Evolutionary conservation across 208 protist species (phyloP).

Genomic region (Trypanosoma lewisi): DNA sequence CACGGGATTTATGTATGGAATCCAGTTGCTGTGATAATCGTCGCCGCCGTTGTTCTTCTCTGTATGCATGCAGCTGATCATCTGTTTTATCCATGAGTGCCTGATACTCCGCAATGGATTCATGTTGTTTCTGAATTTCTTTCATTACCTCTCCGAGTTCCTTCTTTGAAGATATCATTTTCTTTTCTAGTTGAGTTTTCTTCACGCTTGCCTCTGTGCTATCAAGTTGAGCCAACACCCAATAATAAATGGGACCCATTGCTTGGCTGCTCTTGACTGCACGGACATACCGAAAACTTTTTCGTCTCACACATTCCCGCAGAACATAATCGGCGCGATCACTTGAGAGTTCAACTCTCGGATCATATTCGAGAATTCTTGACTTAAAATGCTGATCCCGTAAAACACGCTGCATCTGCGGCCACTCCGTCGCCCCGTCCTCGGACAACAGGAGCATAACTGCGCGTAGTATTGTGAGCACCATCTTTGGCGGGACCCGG

Average conservation of each 20-base stretch:
- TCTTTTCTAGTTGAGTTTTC: conserved; percentile 45
- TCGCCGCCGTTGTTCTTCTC: conserved; percentile 29
- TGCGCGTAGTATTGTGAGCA: conserved; percentile 69
- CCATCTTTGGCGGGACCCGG: conserved; percentile 76
- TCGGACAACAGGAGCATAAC: conserved; percentile 87
- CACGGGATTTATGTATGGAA: not conserved
- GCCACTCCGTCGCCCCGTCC: conserved; percentile 74
- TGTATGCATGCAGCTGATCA: conserved; percentile 58
- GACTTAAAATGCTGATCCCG: conserved; percentile 72
- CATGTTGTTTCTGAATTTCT: conserved; percentile 73
- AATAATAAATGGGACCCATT: conserved; percentile 88
- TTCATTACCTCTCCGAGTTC: conserved; percentile 69
- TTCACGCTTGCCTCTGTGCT: conserved; percentile 65
- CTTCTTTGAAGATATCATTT: conserved; percentile 49
- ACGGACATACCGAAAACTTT: conserved; percentile 79
- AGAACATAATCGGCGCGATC: conserved; percentile 83
- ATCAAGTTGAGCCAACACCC: conserved; percentile 85
- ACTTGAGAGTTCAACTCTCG: conserved; percentile 62
- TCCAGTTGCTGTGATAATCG: not conserved
- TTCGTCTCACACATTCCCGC: conserved; percentile 82
- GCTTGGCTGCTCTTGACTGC: conserved; percentile 75
- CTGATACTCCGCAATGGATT: conserved; percentile 72
- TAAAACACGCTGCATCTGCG: conserved; percentile 79
- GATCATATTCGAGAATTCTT: conserved; percentile 69
- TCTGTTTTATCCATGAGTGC: conserved; percentile 74